Evolutionary conservation across 1,284 basidiomycete species (phyloP).

Genomic region (Boletus subluridellus): DNA sequence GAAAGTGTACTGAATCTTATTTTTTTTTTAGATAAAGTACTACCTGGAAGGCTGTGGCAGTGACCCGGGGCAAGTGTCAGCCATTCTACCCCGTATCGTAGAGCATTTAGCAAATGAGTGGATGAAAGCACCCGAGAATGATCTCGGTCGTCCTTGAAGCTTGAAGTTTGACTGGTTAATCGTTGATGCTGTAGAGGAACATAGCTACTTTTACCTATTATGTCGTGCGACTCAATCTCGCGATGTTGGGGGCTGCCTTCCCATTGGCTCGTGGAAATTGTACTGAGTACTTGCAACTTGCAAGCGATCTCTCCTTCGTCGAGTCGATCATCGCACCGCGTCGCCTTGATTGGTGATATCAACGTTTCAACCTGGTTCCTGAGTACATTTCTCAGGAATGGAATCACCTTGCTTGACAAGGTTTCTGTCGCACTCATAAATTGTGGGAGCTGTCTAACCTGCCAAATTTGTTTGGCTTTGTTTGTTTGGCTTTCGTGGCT

Average conservation of each 20-base stretch:
- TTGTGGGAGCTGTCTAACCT: too few relatives aligned
- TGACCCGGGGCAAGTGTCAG: conserved; percentile 42
- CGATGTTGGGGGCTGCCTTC: neutral
- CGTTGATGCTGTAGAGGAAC: neutral
- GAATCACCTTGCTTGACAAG: too few relatives aligned
- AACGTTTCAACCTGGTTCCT: too few relatives aligned
- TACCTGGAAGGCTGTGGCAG: conserved; percentile 74
- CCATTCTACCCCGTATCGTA: conserved; percentile 51
- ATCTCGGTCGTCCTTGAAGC: conserved; percentile 44
- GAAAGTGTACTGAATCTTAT: neutral
- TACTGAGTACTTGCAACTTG: too few relatives aligned
- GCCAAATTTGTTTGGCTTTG: too few relatives aligned
- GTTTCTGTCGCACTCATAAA: too few relatives aligned
- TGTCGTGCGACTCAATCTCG: neutral
- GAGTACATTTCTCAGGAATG: too few relatives aligned
- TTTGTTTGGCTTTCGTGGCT: too few relatives aligned
- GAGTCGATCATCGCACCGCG: too few relatives aligned
- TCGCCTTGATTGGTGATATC: too few relatives aligned
- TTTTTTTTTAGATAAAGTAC: conserved; percentile 64
- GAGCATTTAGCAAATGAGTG: conserved; percentile 60
- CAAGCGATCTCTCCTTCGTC: too few relatives aligned
- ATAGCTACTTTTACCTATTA: neutral
- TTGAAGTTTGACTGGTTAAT: neutral
- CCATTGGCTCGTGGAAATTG: neutral
- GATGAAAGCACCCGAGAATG: conserved; percentile 61